phyloP scores from a whole-genome alignment of 805 yeast genomes.

The Candida qinlingensis region DNA sequence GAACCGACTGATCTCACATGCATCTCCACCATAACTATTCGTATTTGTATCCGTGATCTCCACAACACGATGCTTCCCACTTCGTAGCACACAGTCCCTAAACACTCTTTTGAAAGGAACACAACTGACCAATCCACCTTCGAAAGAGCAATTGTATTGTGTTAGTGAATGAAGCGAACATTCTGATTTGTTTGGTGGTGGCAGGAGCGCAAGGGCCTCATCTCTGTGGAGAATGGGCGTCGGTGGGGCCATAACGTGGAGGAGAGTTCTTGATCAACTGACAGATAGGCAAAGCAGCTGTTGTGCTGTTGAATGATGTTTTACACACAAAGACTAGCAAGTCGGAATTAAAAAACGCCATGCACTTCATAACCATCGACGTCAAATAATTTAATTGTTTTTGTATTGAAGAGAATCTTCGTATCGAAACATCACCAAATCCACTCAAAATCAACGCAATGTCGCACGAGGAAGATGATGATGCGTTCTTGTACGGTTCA shows the following conservation, averaged over 20 bases:
- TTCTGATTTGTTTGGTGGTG: slow-evolving; percentile 19
- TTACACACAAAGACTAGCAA: no score
- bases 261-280: no score
- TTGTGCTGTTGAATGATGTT: no score
- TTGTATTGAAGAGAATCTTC: no score
- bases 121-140: slow-evolving; percentile 38
- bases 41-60: slow-evolving; percentile 36
- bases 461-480: slow-evolving; percentile 52
- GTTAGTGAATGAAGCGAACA: slow-evolving; percentile 34
- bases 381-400: no score
- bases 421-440: no score
- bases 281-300: no score
- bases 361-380: no score
- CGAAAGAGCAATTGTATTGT: slow-evolving; percentile 44
- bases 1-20: no score
- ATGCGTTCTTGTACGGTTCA: slow-evolving; percentile 43
- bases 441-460: slow-evolving; percentile 2
- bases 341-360: no score
- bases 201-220: slow-evolving; percentile 24
- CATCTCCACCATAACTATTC: slow-evolving; percentile 11
- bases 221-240: slow-evolving; percentile 38
- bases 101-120: slow-evolving; percentile 44
- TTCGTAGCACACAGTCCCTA: slow-evolving; percentile 34
- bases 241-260: slow-evolving; percentile 40
- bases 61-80: slow-evolving; percentile 23